Percentiles rank a stretch among this genome's conserved stretches.
Evolutionary conservation across 2,329 filamentous ascomycete genomes (phyloP).

Genomic region (Aureobasidium sp.): DNA sequence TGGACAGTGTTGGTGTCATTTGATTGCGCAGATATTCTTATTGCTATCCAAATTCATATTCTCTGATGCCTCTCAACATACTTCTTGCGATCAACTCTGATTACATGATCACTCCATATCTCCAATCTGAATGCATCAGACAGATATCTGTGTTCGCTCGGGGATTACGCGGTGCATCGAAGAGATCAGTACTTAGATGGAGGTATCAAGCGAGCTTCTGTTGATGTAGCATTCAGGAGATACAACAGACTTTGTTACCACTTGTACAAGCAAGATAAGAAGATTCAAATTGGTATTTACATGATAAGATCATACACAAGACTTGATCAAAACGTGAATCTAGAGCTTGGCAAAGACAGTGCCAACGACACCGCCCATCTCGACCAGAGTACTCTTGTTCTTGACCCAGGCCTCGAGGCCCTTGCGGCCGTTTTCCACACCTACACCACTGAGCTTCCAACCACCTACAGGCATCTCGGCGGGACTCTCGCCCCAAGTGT

Average conservation of each 20-base stretch:
- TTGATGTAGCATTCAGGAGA: too few species aligned
- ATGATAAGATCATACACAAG: background rate
- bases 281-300: background rate
- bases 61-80: too few species aligned
- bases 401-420: slow-evolving; percentile 75
- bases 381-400: slow-evolving; percentile 83
- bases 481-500: slow-evolving; percentile 87
- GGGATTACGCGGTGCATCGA: too few species aligned
- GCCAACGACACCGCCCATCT: slow-evolving; percentile 63
- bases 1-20: background rate
- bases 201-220: too few species aligned
- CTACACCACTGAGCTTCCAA: slow-evolving; percentile 85
- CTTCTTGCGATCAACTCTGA: too few species aligned
- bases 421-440: slow-evolving; percentile 75
- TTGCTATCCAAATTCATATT: background rate
- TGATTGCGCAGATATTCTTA: background rate
- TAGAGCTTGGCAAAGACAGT: slow-evolving; percentile 63
- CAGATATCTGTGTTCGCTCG: too few species aligned
- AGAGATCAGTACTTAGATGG: too few species aligned
- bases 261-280: background rate
- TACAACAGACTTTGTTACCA: background rate
- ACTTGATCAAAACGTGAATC: background rate
- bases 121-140: too few species aligned
- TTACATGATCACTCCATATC: too few species aligned
- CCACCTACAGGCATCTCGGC: slow-evolving; percentile 90